Base-by-base conservation (phyloP, 1,139 yeast genomes). In the Petasospora fabianii region DNA sequence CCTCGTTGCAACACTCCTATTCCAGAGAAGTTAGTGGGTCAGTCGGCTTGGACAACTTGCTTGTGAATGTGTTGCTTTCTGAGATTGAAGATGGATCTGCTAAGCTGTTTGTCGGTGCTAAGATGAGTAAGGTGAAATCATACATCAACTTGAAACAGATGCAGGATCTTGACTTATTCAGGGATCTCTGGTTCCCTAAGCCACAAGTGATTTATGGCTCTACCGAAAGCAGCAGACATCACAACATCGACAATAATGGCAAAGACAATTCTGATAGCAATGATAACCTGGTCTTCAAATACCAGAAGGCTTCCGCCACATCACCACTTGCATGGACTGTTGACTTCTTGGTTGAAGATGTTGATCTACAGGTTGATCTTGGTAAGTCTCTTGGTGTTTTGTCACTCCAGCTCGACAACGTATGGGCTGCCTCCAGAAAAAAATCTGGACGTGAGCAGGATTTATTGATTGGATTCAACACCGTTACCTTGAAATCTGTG, bases 21-120 rank as follows among this genome's bases (percentile, higher is more conserved):
- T 90, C 97, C 0, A 75, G 96, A 46, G 96, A 87, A 49, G 75
- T 84, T 0, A 86, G 96, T 68, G 95, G 95, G 0, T 80, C 84
- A 12, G 62, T 86, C 13, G 64, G 66, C 1, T 60, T 85, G n/a
- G 68, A 75, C n/a, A 65, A 69, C 28, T 60, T 82, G 6, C 56
- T 77, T 21, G 22, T 70, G 11, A 63, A 66, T 11, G 65, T 63
- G 11, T 47, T 65, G 54, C 42, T 73, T 59, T 62, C 75, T 1
- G 69, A 68, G 6, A 64, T 71, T 28, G 42, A 43, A 1, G n/a
- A 30, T 11, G 65, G 62, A 7, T 59, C 61, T 1, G 63, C 65
- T 8, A 66, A 62, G 29, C 55, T 79, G 6, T 61, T 68, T 33
- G 72, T 84, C 0, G 71, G 80, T 2, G 77, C 77, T 1, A 68